Conservation (phyloP, 164 flowering plant species). For the Umbellularia californica region DNA sequence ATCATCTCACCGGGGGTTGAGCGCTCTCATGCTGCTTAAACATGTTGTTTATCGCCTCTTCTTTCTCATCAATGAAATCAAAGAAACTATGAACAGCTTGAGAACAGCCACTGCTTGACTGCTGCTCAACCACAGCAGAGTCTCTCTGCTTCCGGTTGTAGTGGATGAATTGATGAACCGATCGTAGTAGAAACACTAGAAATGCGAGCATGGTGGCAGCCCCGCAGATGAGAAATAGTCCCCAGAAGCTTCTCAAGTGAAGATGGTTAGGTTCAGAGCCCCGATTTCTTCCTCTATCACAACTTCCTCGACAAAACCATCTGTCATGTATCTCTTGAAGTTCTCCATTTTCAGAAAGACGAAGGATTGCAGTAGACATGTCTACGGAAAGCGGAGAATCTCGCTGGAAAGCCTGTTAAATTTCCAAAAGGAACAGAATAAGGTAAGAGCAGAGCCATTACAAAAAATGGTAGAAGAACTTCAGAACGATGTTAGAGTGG, state of each 20-base stretch:
- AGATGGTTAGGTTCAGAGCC: constrained; percentile 44
- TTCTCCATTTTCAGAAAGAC: constrained; percentile 52
- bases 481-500: no score
- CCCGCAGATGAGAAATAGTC: constrained; percentile 57
- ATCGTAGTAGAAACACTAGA: constrained; percentile 35
- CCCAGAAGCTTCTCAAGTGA: constrained; percentile 60
- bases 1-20: constrained; percentile 7
- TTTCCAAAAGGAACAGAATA: no score
- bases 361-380: constrained; percentile 63
- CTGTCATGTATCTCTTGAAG: constrained; percentile 43
- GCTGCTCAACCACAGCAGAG: constrained; percentile 8
- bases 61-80: constrained; percentile 67
- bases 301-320: constrained; percentile 56
- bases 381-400: constrained; percentile 63
- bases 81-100: constrained; percentile 39
- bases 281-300: constrained; percentile 20
- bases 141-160: constrained; percentile 34
- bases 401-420: constrained; percentile 53
- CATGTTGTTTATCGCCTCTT: constrained; percentile 57
- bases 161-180: constrained; percentile 37
- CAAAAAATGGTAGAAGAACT: no score
- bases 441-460: no score
- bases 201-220: constrained; percentile 31
- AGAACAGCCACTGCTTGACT: constrained; percentile 21
- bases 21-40: constrained; percentile 29